Conservation (phyloP, 352 stramenopile genomes). For the Globisporangium nodosum region DNA sequence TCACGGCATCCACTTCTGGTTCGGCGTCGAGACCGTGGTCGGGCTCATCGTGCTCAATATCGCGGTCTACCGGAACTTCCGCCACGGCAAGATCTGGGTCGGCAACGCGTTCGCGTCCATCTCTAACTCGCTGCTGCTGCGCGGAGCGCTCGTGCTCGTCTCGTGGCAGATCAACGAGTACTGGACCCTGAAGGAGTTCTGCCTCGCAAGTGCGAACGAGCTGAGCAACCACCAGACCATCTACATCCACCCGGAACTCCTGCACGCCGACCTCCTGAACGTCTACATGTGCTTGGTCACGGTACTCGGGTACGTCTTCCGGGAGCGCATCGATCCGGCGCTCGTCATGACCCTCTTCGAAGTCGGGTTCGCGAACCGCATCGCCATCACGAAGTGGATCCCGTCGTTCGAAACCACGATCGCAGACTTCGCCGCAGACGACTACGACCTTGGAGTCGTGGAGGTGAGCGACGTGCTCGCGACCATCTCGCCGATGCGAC, state of each 20-base stretch:
- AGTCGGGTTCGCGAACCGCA: constrained; percentile 16
- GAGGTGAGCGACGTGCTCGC: not conserved
- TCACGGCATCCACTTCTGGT: constrained; percentile 27
- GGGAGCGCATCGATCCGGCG: constrained; percentile 25
- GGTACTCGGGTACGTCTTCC: constrained; percentile 17
- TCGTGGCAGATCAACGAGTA: constrained; percentile 30
- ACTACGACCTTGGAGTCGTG: not conserved
- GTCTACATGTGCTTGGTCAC: constrained; percentile 24
- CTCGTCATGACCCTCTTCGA: constrained; percentile 22
- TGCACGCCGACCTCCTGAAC: constrained; percentile 25
- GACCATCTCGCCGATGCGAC: not conserved
- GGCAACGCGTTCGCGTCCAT: constrained; percentile 33
- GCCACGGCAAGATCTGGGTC: constrained; percentile 28
- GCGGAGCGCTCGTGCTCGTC: constrained; percentile 25
- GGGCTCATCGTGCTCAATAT: constrained; percentile 23
- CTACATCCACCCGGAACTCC: constrained; percentile 25
- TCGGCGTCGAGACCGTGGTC: constrained; percentile 22
- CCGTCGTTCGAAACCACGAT: not conserved
- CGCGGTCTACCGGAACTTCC: constrained; percentile 24
- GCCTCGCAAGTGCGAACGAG: constrained; percentile 13
- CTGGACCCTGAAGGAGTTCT: constrained; percentile 29
- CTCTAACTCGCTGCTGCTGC: constrained; percentile 25
- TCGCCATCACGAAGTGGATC: constrained; percentile 2
- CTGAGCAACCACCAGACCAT: constrained; percentile 16
- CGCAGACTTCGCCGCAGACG: not conserved